Base-by-base conservation (phyloP, 2,329 filamentous ascomycete genomes). In the Ceratocystis ficicola region DNA sequence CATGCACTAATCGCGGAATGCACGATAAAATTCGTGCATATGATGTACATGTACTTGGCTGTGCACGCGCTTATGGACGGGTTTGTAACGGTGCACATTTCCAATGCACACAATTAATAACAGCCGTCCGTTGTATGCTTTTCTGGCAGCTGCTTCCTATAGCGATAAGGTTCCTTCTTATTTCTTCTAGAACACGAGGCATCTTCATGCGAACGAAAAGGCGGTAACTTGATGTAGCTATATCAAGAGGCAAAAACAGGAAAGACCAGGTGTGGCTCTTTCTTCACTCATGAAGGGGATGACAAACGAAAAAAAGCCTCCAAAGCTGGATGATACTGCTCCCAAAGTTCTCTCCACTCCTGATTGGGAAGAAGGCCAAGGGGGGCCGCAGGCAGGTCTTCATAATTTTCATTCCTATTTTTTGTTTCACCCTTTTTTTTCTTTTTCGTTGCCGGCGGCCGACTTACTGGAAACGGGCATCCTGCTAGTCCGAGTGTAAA, bases 401-500 rank as follows among this genome's bases (percentile, higher is more conserved):
- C 46, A 52, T n/a, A 52, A 32, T 32, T 57, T 59, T 25, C 15
- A 5, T 0, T 15, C 15, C 4, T 15, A 25, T 25, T 52, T 52
- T 28, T 52, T 52, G n/a, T 22, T 22, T 8, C 48, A 20, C 22
- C 5, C 25, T 25, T 15, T 2, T 5, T 12, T 25, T 15, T 6
- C 12, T 15, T 55, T 32, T 17, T 17, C 25, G 8, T 59, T 36
- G 55, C 55, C 55, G 55, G 55, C 55, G 55, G 55, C 55, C 55
- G 55, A 59, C 30, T 41, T 32, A 17, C 55, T 59, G 55, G 55
- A 59, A 59, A 59, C 55, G 55, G 55, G 25, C 25, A 59, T 32
- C 55, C 36, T 59, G 28, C 55, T 59, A 59, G 55, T 59, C 55
- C 55, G 55, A 59, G 55, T 59, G 55, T 59, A 48, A 30, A 59